These are phyloP conservation scores for Calocera cornea DNA, from an alignment of 768 basidiomycete genomes.

Conservation along the genomic window DNA sequence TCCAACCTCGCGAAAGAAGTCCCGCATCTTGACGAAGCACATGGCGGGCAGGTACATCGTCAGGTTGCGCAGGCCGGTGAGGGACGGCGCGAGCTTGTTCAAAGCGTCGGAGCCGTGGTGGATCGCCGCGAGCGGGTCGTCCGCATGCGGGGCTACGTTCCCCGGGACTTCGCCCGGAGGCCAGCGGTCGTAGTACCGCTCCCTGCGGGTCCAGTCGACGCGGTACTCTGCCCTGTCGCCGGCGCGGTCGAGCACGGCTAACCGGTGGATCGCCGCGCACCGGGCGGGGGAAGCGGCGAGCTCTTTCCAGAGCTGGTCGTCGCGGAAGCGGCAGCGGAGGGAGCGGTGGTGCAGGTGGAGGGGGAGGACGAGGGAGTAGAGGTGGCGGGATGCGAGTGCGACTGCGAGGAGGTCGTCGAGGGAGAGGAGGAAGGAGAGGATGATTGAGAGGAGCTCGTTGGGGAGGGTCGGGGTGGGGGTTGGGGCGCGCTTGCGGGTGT, in stretches of 20 bases:
- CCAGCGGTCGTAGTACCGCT: neutral
- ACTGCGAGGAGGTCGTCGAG: neutral
- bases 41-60: slow-evolving; percentile 1
- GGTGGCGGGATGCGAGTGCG: neutral
- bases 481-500: too few species aligned
- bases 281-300: neutral
- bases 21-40: neutral
- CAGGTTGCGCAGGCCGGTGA: neutral
- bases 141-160: neutral
- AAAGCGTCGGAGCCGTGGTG: neutral
- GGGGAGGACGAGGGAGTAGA: neutral
- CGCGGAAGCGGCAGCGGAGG: neutral
- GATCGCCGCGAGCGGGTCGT: neutral
- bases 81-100: neutral
- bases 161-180: neutral
- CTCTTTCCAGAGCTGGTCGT: neutral
- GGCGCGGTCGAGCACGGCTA: neutral
- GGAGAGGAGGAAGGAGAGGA: neutral
- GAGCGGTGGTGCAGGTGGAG: neutral
- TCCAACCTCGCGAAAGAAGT: neutral
- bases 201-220: neutral
- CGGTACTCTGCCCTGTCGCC: neutral
- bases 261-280: neutral
- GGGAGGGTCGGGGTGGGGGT: neutral
- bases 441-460: neutral